Base-by-base conservation (phyloP, 148 eudicot genomes). In the Cornus controversa region DNA sequence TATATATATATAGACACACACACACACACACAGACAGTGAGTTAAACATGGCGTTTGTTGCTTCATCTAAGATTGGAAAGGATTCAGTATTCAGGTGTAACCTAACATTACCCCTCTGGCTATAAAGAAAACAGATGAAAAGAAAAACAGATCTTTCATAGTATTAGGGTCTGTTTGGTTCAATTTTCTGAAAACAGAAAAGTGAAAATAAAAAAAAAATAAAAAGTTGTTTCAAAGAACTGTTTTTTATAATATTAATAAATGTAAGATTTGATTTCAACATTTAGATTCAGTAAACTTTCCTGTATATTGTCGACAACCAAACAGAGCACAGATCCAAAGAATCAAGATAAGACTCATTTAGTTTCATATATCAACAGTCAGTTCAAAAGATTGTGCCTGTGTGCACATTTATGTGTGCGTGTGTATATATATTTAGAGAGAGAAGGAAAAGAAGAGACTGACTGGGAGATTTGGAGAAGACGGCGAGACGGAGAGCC, bases 401-500 rank as follows among this genome's bases (percentile, higher is more conserved):
- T 31, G 34, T 31, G 34, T 31, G 34, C 34, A 31, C 2, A 18
- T 54, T 3, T 60, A 6, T 60, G 9, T 60, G 25, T 60, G 8
- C 2, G 15, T 20, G 6, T 4, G 6, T 16, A 20, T 57, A 20
- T 16, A 57, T 16, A 15, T 16, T 42, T 11, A 29, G 71, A 67
- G 72, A 54, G 72, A 57, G 18, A 27, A 18, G 23, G 18, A 6
- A 71, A 50, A 26, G 8, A 63, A 23, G 45, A 13, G 70, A 70
- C 82, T 42, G 81, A 92, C 97, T 90, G 70, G 81, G 50, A 75
- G 92, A 81, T 80, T 85, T 69, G 63, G 94, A 90, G 93, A 86
- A 90, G 67, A 92, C 97, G 50, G 97, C 97, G 66, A 87, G 83
- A 40, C 92, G 94, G 71, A 92, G 94, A 78, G 97, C 94, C 97